Base-by-base conservation (phyloP, 495 filamentous ascomycete species). In the Talaromyces proteolyticus region DNA sequence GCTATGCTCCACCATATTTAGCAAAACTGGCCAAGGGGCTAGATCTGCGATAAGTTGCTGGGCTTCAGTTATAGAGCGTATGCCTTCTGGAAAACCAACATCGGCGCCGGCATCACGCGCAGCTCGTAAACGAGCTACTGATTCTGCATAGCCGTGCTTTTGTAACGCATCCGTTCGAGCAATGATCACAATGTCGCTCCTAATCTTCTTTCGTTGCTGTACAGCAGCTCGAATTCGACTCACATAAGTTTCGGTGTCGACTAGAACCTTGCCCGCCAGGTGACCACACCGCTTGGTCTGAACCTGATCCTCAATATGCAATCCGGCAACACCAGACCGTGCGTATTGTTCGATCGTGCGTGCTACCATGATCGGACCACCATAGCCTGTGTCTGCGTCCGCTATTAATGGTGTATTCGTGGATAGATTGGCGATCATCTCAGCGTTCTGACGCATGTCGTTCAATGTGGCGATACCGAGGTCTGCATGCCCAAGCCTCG, bases 301-400 rank as follows among this genome's bases (percentile, higher is more conserved):
- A n/a, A 80, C 70, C 57, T 84, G 77, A 64, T 83, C 80, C 60
- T 85, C 80, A 44, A 84, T 67, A 50, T 84, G 78, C 26, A 83
- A 61, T 10, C 67, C 81, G 3, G 80, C 79, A 8, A 83, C 75
- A 36, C 76, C 75, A n/a, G 73, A 65, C 5, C 67, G 64, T 24
- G 73, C 70, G 55, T 82, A 84, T 62, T 78, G 54, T 51, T 76
- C 69, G 16, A 84, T 77, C 1, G 83, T 81, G 34, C 78, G 72
- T 14, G 77, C 69, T 19, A 88, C 77, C 75, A 84, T 85, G 47
- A 86, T 70, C 4, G 80, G 78, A 0, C 78, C 82, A 50, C 81
- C 82, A 58, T 79, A 85, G 34, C 82, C 81, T 21, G 80, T 84
- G 63, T 89, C 85, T 23, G 81, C 83, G 57, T 88, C 85, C 47